Evolutionary conservation across 768 basidiomycete species (phyloP).

Genomic region (Naganishia antarctica): DNA sequence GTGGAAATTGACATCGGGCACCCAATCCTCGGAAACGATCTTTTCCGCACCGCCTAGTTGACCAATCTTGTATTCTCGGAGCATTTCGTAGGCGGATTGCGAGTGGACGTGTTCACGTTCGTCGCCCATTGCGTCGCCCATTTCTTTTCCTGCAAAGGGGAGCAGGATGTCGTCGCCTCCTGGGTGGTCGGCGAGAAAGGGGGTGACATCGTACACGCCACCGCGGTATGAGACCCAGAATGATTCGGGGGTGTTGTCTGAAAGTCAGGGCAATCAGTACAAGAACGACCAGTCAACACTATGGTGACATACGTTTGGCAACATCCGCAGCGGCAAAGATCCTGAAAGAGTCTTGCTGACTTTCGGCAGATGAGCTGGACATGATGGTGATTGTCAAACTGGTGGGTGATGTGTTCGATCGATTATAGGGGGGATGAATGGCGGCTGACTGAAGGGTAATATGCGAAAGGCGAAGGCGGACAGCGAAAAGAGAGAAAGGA

Average conservation of each 20-base stretch:
- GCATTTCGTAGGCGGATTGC: constrained; percentile 82
- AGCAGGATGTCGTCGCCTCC: constrained; percentile 90
- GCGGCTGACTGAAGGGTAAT: no score
- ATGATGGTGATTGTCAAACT: not conserved
- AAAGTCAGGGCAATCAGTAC: not conserved
- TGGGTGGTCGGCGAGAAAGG: constrained; percentile 80
- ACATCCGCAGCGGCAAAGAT: constrained; percentile 39
- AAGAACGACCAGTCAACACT: not conserved
- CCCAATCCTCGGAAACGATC: constrained; percentile 81
- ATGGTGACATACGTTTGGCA: constrained; percentile 34
- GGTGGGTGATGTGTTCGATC: not conserved
- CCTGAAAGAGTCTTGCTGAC: constrained; percentile 11
- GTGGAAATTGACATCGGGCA: constrained; percentile 79
- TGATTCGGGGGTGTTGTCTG: constrained; percentile 47
- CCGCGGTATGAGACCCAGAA: constrained; percentile 79
- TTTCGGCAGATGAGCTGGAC: constrained; percentile 2
- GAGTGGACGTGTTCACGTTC: constrained; percentile 78
- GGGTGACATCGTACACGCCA: constrained; percentile 84
- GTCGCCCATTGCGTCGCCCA: constrained; percentile 76
- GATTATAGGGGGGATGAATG: no score
- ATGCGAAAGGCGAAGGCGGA: no score
- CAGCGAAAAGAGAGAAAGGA: no score
- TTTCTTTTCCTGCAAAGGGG: constrained; percentile 74
- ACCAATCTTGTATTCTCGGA: constrained; percentile 82
- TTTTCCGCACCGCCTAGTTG: constrained; percentile 69